Percentiles rank a stretch among this genome's conserved stretches.
These are phyloP conservation scores for Prunus fruticosa DNA, from an alignment of 306 rosid species.

Conservation along the genomic window DNA sequence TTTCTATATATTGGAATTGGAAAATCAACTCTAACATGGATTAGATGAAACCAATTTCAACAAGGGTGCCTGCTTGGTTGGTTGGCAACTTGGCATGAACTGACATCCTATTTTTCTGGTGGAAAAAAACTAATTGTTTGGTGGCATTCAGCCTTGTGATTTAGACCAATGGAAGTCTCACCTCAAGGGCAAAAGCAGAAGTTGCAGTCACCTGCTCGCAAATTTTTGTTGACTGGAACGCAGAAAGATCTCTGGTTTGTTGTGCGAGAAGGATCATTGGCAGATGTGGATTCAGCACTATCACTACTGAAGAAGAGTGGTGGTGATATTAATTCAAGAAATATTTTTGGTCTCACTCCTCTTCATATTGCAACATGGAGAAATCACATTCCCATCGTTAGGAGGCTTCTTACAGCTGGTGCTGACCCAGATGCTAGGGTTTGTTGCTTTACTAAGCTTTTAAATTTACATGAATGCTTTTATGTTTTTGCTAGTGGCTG, in stretches of 20 bases:
- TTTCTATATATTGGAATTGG: conserved; percentile 7
- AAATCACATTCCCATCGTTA: conserved; percentile 82
- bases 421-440: conserved; percentile 95
- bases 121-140: conserved; percentile 6
- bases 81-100: not conserved
- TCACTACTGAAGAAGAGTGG: conserved; percentile 72
- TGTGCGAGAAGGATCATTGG: conserved; percentile 73
- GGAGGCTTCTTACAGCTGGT: conserved; percentile 88
- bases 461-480: conserved; percentile 7
- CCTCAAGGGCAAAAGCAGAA: conserved; percentile 62
- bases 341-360: conserved; percentile 72
- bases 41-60: conserved; percentile 28
- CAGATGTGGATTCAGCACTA: conserved; percentile 69
- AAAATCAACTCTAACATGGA: conserved; percentile 24
- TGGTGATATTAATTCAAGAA: conserved; percentile 69
- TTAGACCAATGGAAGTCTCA: conserved; percentile 50
- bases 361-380: conserved; percentile 96
- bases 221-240: conserved; percentile 29
- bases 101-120: conserved; percentile 14
- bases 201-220: conserved; percentile 45
- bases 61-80: conserved; percentile 15
- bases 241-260: conserved; percentile 67
- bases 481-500: not conserved
- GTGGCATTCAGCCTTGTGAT: conserved; percentile 15
- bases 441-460: conserved; percentile 30